Evolutionary conservation across 1,139 yeast genomes (phyloP), one percentile per base, ranked within the genome.

Genomic region (Suhomyces chickasaworum): DNA sequence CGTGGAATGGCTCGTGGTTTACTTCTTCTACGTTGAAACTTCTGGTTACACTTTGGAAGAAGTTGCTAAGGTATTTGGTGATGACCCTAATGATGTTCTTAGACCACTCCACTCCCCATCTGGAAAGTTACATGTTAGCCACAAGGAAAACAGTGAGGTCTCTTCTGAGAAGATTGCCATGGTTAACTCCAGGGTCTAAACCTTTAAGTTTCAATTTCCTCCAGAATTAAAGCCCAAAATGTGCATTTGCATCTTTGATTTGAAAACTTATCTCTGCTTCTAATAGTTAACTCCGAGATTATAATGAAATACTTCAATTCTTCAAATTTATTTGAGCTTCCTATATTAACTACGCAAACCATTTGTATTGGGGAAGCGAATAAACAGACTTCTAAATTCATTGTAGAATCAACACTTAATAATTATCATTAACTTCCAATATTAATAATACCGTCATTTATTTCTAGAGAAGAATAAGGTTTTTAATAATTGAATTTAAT

Each of bases 11-110:
- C 47, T 58, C 12, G 60, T 72, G 30, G 75, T 72, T 32, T 69
- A 60, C 55, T 69, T 78, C 63, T 66, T 69, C 55, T 74, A 66
- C 57, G 77, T 78, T 33, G 83, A 78, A 60, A 78, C 82, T 16
- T 64, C 76, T 34, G 82, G 82, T 22, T 69, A 75, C 57, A 73
- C 82, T 8, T 69, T 79, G 64, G 83, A 79, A 60, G 81, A 78
- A 60, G 79, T 78, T 43, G 76, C 79, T 5, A 65, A 66, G 48
- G 73, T 75, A 17, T 75, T 76, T 53, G 80, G 78, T 44, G 78
- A 69, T 46, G 67, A 67, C 39, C 46, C 64, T 58, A 52, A 53
- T 1, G 15, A 41, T 2, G 32, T 38, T 16, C 22, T 45, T 29
- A 32, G 29, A 9, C 34, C 43, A 1, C 16, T 39, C 12, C 38